Conservation (phyloP, 192 early-diverging fungal genomes). For the Linnemannia schmuckeri region DNA sequence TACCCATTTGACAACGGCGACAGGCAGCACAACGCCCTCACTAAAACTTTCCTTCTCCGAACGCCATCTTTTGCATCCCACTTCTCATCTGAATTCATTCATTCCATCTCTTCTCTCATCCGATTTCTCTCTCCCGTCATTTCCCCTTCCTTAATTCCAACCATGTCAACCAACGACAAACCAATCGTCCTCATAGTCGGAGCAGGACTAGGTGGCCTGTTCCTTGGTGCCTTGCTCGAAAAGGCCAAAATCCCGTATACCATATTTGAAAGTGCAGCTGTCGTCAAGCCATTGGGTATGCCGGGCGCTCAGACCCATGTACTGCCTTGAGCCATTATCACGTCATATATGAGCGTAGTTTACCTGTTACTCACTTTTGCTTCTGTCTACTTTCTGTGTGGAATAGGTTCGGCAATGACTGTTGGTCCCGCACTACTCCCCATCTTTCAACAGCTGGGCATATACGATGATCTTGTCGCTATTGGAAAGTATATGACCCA, state of each 20-base stretch:
- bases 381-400: no score
- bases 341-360: neutral
- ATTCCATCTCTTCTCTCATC: neutral
- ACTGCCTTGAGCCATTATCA: neutral
- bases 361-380: no score
- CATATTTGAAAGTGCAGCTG: constrained; percentile 5
- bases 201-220: neutral
- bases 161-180: neutral
- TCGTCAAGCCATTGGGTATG: neutral
- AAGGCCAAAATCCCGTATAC: neutral
- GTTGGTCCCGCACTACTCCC: neutral
- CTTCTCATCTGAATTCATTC: neutral
- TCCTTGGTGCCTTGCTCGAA: constrained; percentile 10
- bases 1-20: no score
- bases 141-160: neutral
- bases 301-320: no score
- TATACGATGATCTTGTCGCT: neutral
- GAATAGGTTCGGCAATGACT: neutral
- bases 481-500: neutral
- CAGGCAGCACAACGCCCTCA: no score
- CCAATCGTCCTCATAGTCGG: neutral
- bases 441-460: neutral
- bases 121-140: neutral
- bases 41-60: no score
- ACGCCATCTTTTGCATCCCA: neutral